Conservation (phyloP, 441 rosid species). For the Pelargonium australe region DNA sequence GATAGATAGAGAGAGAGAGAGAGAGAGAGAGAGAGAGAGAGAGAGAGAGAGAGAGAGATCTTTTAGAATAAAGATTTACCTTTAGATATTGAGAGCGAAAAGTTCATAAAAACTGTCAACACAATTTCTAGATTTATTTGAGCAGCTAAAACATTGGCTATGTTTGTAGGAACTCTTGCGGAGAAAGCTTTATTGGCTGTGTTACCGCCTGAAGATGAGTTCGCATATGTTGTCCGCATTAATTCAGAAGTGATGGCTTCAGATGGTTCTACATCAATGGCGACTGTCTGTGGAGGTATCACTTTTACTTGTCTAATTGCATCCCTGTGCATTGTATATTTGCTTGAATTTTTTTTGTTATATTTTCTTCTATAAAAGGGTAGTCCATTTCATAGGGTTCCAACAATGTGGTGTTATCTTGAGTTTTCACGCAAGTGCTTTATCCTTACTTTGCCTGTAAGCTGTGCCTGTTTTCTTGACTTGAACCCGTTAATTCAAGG, state of each 20-base stretch:
- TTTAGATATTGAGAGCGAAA: too few species aligned
- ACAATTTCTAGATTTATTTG: neutral
- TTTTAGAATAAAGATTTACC: neutral
- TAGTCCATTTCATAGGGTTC: neutral
- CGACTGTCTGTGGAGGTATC: constrained; percentile 92
- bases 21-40: too few species aligned
- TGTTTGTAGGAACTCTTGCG: constrained; percentile 75
- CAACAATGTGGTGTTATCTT: neutral
- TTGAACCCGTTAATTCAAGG: too few species aligned
- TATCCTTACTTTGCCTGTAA: constrained; percentile 6
- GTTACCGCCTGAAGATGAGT: constrained; percentile 79
- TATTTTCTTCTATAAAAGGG: neutral
- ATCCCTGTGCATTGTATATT: constrained; percentile 7
- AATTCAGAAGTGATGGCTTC: constrained; percentile 98
- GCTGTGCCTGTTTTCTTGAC: neutral
- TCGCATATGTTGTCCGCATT: constrained; percentile 70
- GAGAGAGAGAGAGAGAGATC: too few species aligned
- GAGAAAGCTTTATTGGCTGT: constrained; percentile 94
- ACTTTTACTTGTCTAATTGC: constrained; percentile 8
- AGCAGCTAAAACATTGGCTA: too few species aligned
- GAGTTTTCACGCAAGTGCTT: neutral
- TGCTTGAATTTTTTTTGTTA: constrained; percentile 7
- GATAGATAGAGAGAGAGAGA: too few species aligned
- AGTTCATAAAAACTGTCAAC: too few species aligned
- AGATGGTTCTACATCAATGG: constrained; percentile 99